Conservation (phyloP, 768 basidiomycete genomes). For the Boletus reticulatus region DNA sequence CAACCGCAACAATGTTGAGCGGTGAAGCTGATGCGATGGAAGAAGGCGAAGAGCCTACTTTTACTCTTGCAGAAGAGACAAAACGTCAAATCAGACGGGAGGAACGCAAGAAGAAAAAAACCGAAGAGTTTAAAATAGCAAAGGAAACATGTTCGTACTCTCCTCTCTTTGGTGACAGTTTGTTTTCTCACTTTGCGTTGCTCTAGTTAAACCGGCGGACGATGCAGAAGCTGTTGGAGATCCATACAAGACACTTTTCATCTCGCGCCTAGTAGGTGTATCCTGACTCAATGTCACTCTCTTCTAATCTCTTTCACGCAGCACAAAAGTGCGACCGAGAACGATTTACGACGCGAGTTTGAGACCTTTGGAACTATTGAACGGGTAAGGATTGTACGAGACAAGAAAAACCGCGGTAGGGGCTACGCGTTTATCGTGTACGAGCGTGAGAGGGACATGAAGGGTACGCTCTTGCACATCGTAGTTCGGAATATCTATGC, state of each 20-base stretch:
- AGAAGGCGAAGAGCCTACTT: conserved; percentile 80
- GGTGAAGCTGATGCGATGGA: conserved; percentile 70
- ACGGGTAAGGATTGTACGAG: conserved; percentile 87
- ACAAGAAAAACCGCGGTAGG: conserved; percentile 82
- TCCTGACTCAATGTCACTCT: background rate
- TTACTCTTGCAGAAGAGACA: conserved; percentile 79
- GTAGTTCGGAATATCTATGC: conserved; percentile 13
- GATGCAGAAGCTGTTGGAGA: conserved; percentile 91
- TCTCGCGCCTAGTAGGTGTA: conserved; percentile 76
- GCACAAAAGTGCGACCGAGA: conserved; percentile 92
- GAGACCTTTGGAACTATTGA: conserved; percentile 95
- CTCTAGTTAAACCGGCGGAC: conserved; percentile 86
- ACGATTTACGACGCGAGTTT: conserved; percentile 91
- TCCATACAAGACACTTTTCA: conserved; percentile 98
- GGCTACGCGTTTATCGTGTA: conserved; percentile 98
- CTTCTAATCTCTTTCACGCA: conserved; percentile 34
- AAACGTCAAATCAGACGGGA: conserved; percentile 77
- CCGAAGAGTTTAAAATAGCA: conserved; percentile 73
- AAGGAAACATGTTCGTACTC: conserved; percentile 77
- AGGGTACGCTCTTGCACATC: conserved; percentile 54
- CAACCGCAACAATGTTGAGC: conserved; percentile 63
- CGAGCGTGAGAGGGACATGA: conserved; percentile 99
- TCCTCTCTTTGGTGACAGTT: background rate
- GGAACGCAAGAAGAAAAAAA: conserved; percentile 71
- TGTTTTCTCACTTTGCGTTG: conserved; percentile 2